Percentiles rank a stretch among this genome's conserved stretches.
Evolutionary conservation across 345 rosid genomes (phyloP).

Genomic region (Gossypium mustelinum): DNA sequence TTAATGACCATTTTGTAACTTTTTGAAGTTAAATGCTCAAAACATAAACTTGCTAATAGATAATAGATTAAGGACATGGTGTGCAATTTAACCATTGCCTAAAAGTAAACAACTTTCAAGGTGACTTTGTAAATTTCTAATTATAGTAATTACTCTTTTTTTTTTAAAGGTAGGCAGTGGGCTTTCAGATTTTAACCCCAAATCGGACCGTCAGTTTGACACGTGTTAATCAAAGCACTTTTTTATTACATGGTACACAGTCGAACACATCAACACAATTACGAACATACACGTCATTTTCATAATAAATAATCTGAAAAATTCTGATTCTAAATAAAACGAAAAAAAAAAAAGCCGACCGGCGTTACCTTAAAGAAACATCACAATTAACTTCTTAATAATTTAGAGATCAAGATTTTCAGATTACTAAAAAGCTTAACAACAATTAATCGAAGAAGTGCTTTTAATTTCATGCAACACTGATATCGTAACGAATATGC

Average conservation of each 20-base stretch:
- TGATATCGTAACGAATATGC: conserved; percentile 67
- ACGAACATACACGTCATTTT: neutral
- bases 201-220: neutral
- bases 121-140: no score
- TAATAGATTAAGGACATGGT: no score
- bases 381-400: neutral
- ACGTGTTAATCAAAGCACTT: neutral
- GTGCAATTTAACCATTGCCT: no score
- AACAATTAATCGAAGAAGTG: neutral
- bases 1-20: fast-evolving
- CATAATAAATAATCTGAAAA: neutral
- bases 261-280: neutral
- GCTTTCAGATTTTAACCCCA: neutral
- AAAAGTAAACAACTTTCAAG: no score
- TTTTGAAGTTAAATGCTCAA: fast-evolving
- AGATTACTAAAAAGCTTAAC: neutral
- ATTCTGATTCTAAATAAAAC: neutral
- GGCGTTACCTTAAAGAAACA: neutral
- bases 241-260: neutral
- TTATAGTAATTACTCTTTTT: no score
- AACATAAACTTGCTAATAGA: no score
- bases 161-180: neutral
- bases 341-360: neutral
- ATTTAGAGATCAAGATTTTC: conserved; percentile 3
- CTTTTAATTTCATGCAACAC: conserved; percentile 16